phyloP scores from a whole-genome alignment of 169 alveolate genomes.

The Cryptosporidium felis region DNA sequence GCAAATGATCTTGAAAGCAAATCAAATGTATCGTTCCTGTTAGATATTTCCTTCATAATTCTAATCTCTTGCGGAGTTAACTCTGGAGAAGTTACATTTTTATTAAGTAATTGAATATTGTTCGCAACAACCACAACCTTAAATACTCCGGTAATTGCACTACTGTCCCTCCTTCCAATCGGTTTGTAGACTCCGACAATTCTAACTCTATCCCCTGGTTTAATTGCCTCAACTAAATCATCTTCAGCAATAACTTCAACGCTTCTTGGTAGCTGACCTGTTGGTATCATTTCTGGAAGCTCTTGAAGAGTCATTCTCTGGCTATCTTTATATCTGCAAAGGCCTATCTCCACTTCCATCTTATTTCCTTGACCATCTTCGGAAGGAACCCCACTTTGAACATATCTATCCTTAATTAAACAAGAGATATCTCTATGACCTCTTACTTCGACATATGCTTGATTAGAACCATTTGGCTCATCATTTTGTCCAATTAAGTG shows the following conservation, averaged over 20 bases:
- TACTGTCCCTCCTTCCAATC: constrained; percentile 81
- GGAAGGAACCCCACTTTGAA: constrained; percentile 79
- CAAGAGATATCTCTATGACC: constrained; percentile 72
- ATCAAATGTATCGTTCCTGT: constrained; percentile 86
- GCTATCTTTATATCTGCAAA: constrained; percentile 90
- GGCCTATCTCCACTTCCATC: constrained; percentile 90
- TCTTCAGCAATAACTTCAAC: constrained; percentile 92
- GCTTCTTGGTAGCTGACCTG: constrained; percentile 97
- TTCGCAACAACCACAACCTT: constrained; percentile 92
- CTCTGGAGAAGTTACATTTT: constrained; percentile 78
- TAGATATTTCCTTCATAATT: constrained; percentile 81
- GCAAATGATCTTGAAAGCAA: constrained; percentile 93
- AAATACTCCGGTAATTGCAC: constrained; percentile 86
- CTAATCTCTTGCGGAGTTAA: constrained; percentile 81
- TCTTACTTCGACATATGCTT: constrained; percentile 70
- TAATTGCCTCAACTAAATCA: constrained; percentile 90
- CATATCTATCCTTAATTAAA: constrained; percentile 58
- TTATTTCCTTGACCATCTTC: constrained; percentile 86
- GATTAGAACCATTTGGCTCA: constrained; percentile 56
- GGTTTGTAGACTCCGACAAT: constrained; percentile 94
- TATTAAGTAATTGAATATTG: constrained; percentile 80
- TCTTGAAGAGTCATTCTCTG: constrained; percentile 94
- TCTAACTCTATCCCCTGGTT: constrained; percentile 96
- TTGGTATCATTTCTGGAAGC: constrained; percentile 97
- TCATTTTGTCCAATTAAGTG: constrained; percentile 71